Evolutionary conservation across 345 rosid species (phyloP), one percentile per base, ranked within the genome.

Genomic region (Pugionium dolabratum): DNA sequence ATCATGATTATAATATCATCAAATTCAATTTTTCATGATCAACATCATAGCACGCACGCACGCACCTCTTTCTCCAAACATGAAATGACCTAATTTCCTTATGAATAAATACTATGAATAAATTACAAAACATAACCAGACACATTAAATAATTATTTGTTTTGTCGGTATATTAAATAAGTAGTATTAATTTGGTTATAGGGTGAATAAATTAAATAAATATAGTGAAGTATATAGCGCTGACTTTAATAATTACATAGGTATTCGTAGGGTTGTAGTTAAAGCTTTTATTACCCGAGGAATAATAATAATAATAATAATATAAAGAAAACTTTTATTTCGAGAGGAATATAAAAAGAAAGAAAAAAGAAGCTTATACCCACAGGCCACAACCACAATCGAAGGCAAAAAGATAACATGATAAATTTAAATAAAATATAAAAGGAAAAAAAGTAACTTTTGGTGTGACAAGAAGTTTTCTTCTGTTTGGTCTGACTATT

Each of bases 41-140:
- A 64, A 70, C 79, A 75, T 83, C 88, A 82, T 73, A 62, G 57
- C 80, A 76, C 78, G 70, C 82, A 79, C 78, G 75, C 76, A 68
- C 74, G 64, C 81, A 58, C 78, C 48, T 71, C 69, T 78, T 39
- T 72, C 48, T 63, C 54, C 54, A 57, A 56, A 65, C 33, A 72
- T 72, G 71, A 72, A 42, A 64, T 72, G 65, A 64, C 71, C 47
- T 63, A 18, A 18, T 46, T 61, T 50, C 18, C 18, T 18, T 18
- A 18, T 18, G 18, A 18, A 18, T 18, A 18, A 18, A 18, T 18
- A 18, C 18, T 18, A 42, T 50, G 8, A 11, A 26, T 35, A 69
- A 42, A 60, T 8, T 45, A 42, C 39, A 60, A 32, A 59, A 41
- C 31, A 68, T 32, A 34, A 32, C 25, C 36, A 50, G 59, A 69